Evolutionary conservation across 441 rosid genomes (phyloP).

Genomic region (Macaranga tanarius): DNA sequence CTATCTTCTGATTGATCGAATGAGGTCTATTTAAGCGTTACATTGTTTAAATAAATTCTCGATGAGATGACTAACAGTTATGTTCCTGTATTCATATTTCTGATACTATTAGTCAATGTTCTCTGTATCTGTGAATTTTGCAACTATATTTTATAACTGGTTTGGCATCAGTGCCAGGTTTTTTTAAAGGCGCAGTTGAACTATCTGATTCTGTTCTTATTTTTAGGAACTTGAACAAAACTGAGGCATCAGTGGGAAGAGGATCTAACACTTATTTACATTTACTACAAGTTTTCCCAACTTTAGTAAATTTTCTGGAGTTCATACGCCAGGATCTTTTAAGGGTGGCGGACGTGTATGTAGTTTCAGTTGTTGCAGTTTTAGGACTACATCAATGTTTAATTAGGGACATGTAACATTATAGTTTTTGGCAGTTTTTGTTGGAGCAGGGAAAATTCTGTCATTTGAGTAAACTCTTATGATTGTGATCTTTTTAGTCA

Average conservation of each 20-base stretch:
- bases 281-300: neutral
- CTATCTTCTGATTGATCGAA: too few species aligned
- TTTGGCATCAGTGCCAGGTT: neutral
- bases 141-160: neutral
- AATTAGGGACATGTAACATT: neutral
- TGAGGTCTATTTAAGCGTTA: neutral
- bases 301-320: neutral
- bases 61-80: neutral
- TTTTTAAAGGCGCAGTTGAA: neutral
- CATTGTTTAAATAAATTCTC: neutral
- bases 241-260: neutral
- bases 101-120: neutral
- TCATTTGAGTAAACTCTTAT: too few species aligned
- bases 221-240: neutral
- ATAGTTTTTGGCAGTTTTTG: neutral
- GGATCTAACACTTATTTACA: neutral
- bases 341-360: neutral
- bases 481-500: too few species aligned
- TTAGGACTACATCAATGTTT: neutral
- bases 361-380: neutral
- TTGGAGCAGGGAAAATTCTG: neutral
- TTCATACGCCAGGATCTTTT: neutral
- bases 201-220: conserved; percentile 2
- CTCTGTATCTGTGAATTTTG: neutral
- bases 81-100: neutral